Conservation (phyloP, 208 protist species). For the Leptomonas pyrrhocoris region DNA sequence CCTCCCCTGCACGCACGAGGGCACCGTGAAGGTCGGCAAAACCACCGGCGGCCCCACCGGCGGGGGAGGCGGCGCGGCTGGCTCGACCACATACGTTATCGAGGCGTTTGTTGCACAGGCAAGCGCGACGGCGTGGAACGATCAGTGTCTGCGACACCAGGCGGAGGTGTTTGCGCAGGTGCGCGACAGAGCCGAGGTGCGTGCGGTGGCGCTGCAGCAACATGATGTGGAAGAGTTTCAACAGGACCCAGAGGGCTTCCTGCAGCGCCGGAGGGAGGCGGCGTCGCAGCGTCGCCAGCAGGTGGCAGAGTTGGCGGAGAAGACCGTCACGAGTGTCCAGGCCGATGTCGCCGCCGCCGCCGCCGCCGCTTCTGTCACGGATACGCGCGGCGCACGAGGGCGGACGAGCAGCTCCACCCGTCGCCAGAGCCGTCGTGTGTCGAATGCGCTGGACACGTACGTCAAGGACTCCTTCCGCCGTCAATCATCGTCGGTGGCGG, state of each 20-base stretch:
- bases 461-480: conserved; percentile 12
- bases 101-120: conserved; percentile 59
- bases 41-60: not conserved
- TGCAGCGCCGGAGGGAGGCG: conserved; percentile 42
- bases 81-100: conserved; percentile 43
- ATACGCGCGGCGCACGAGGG: not conserved
- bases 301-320: conserved; percentile 19
- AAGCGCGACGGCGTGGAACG: conserved; percentile 56
- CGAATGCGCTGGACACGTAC: conserved; percentile 1
- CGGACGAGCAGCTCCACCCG: conserved; percentile 11
- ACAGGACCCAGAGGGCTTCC: conserved; percentile 42
- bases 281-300: conserved; percentile 36
- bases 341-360: not conserved
- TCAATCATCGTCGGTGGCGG: conserved; percentile 6
- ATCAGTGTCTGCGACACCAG: conserved; percentile 55
- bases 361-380: not conserved
- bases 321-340: conserved; percentile 11
- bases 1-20: conserved; percentile 22
- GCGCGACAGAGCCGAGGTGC: conserved; percentile 35
- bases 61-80: not conserved
- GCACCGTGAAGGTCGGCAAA: conserved; percentile 17
- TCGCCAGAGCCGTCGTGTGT: conserved; percentile 15
- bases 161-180: conserved; percentile 42
- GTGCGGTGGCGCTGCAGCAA: conserved; percentile 23
- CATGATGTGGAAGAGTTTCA: conserved; percentile 44